Evolutionary conservation across 495 filamentous ascomycete species (phyloP).

Genomic region (Platismatia glauca): DNA sequence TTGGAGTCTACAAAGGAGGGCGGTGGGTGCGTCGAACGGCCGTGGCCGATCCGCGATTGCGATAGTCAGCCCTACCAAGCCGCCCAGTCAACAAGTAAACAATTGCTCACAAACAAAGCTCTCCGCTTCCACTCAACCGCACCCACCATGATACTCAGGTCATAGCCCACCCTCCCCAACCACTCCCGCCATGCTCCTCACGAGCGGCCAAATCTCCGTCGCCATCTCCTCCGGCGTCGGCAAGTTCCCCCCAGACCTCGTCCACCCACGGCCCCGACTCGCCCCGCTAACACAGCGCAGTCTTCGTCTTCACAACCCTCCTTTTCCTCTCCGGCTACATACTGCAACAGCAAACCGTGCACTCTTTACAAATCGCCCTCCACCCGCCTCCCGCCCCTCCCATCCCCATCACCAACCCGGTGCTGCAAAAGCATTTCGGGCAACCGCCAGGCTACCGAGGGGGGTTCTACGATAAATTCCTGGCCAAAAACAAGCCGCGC

Average conservation of each 20-base stretch:
- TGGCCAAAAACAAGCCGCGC: conserved; percentile 29
- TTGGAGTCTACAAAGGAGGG: too few species aligned
- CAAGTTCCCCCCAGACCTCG: background rate
- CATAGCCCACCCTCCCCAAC: background rate
- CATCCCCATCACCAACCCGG: conserved; percentile 15
- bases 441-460: conserved; percentile 20
- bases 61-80: background rate
- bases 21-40: too few species aligned
- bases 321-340: conserved; percentile 65
- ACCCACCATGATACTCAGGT: background rate
- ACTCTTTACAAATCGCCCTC: conserved; percentile 50
- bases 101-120: background rate
- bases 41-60: too few species aligned
- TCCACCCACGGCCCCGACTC: background rate
- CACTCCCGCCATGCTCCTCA: conserved; percentile 20
- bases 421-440: conserved; percentile 24
- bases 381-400: conserved; percentile 30
- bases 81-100: background rate
- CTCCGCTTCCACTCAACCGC: background rate
- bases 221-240: conserved; percentile 24
- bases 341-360: conserved; percentile 61
- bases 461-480: conserved; percentile 28
- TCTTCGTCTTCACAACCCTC: conserved; percentile 53
- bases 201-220: conserved; percentile 26
- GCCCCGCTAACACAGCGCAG: conserved; percentile 9